phyloP scores from a whole-genome alignment of 495 filamentous ascomycete genomes.

The Xylaria grammica region DNA sequence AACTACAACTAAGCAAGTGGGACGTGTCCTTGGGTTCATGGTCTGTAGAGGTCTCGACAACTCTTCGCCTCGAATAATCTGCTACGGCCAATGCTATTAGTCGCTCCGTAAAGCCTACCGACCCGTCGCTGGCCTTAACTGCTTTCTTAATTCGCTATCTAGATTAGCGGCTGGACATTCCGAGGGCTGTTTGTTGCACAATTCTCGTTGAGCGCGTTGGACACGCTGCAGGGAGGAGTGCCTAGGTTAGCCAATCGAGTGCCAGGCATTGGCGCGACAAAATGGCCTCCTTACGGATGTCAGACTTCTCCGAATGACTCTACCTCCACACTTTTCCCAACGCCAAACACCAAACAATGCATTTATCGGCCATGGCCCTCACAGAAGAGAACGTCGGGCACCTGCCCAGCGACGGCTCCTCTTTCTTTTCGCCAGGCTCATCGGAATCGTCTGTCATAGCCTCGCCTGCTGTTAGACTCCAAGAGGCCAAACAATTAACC shows the following conservation, averaged over 20 bases:
- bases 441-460: no score
- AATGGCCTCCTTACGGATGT: neutral
- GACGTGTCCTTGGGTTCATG: no score
- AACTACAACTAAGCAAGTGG: no score
- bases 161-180: no score
- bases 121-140: no score
- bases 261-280: neutral
- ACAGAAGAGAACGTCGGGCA: neutral
- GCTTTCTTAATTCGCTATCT: no score
- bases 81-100: no score
- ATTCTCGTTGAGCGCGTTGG: neutral
- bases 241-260: neutral
- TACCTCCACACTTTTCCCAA: neutral
- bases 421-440: neutral
- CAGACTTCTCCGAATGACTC: neutral
- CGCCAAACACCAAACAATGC: neutral
- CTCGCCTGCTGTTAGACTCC: no score
- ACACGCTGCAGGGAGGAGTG: neutral
- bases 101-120: no score
- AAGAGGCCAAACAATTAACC: no score
- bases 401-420: neutral
- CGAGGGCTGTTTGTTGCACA: neutral
- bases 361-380: neutral
- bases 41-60: no score
- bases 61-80: no score